Conservation (phyloP, 768 basidiomycete genomes). For the Pisolithus sp. region DNA sequence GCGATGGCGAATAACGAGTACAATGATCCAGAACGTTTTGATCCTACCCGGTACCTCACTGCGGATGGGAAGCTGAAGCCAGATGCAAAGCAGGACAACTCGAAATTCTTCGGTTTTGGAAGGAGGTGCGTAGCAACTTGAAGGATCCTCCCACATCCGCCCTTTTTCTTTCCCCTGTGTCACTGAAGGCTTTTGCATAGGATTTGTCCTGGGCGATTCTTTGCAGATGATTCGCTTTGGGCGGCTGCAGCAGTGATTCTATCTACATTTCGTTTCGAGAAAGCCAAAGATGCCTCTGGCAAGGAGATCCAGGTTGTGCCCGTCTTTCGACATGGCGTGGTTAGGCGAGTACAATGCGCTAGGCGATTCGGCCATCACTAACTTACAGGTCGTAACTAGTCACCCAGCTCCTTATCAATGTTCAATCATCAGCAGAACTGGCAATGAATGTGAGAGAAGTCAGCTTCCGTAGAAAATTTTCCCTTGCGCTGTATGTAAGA, state of each 20-base stretch:
- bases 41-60: too few relatives aligned
- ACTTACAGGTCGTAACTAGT: neutral
- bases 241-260: neutral
- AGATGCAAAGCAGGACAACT: too few relatives aligned
- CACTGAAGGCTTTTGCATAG: neutral
- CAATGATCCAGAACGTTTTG: neutral
- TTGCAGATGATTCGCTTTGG: neutral
- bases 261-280: neutral
- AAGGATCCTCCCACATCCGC: too few relatives aligned
- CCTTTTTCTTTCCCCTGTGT: too few relatives aligned
- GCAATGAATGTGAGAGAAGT: too few relatives aligned
- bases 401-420: neutral
- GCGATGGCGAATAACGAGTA: neutral
- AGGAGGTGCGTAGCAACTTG: neutral
- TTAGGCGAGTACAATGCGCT: neutral
- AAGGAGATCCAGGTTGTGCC: neutral
- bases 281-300: too few relatives aligned
- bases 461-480: too few relatives aligned
- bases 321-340: neutral
- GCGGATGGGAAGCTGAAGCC: too few relatives aligned
- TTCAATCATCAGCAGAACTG: neutral
- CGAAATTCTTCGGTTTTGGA: too few relatives aligned
- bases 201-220: neutral
- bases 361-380: too few relatives aligned
- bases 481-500: too few relatives aligned